phyloP scores from a whole-genome alignment of 805 yeast genomes.

The fission yeast (Schizosaccharomyces pombe) region DNA sequence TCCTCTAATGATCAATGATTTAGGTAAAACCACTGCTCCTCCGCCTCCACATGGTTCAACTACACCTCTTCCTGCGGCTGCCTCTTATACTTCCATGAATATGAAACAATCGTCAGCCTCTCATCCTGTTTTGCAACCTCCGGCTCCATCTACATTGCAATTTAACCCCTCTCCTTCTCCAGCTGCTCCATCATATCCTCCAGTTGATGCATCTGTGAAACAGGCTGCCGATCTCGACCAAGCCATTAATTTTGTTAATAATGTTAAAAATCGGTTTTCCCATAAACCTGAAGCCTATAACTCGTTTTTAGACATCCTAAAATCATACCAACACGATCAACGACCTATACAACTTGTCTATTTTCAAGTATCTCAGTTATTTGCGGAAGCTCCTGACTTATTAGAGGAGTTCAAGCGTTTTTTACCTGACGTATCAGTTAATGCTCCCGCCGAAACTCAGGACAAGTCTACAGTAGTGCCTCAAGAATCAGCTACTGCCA shows the following conservation, averaged over 20 bases:
- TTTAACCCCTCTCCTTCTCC: not conserved
- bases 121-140: slow-evolving; percentile 6
- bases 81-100: not conserved
- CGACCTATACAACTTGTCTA: slow-evolving; percentile 89
- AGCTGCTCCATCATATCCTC: slow-evolving; percentile 7
- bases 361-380: slow-evolving; percentile 69
- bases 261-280: slow-evolving; percentile 80
- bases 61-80: not conserved
- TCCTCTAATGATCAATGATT: slow-evolving; percentile 16
- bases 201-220: slow-evolving; percentile 17
- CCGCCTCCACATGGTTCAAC: not conserved
- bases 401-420: slow-evolving; percentile 87
- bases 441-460: slow-evolving; percentile 13
- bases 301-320: slow-evolving; percentile 78
- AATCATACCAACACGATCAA: slow-evolving; percentile 89
- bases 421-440: slow-evolving; percentile 39
- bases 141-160: slow-evolving; percentile 4
- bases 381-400: slow-evolving; percentile 82
- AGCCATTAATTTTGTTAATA: slow-evolving; percentile 88
- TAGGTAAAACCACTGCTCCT: not conserved
- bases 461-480: slow-evolving; percentile 5
- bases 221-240: slow-evolving; percentile 82
- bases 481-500: not conserved
- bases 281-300: slow-evolving; percentile 90
- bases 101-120: not conserved